Evolutionary conservation across 768 basidiomycete species (phyloP).

Genomic region (Lactarius psammicola): DNA sequence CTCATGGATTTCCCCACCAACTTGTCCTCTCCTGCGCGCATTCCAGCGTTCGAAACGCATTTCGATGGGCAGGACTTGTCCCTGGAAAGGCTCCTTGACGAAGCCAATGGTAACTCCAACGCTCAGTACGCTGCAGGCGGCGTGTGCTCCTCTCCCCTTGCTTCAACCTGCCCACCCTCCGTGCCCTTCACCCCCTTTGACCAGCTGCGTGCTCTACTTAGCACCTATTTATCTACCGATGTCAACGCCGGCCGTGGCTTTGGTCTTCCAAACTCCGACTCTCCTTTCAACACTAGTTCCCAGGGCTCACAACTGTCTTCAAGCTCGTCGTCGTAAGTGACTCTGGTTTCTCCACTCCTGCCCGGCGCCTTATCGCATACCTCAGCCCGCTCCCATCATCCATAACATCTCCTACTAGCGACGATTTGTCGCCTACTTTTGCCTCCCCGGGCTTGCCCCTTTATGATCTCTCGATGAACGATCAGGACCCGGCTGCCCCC

Average conservation of each 20-base stretch:
- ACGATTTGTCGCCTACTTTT: background rate
- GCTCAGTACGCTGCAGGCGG: slow-evolving; percentile 20
- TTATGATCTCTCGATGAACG: background rate
- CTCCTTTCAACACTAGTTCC: background rate
- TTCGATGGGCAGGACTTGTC: background rate
- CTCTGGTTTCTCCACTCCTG: background rate
- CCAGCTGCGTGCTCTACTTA: slow-evolving; percentile 5
- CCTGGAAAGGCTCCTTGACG: background rate
- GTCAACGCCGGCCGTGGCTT: background rate
- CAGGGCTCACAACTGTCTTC: slow-evolving; percentile 4
- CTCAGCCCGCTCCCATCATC: slow-evolving; percentile 11
- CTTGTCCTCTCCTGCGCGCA: slow-evolving; percentile 3
- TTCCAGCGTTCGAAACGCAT: slow-evolving; percentile 6
- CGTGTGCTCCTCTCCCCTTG: slow-evolving; percentile 2
- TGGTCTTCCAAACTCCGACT: background rate
- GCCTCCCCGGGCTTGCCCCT: slow-evolving; percentile 2
- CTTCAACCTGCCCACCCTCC: slow-evolving; percentile 1
- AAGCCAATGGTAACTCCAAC: background rate
- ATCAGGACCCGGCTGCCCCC: background rate
- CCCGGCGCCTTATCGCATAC: background rate
- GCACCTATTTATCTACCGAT: background rate
- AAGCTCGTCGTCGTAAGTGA: slow-evolving; percentile 7
- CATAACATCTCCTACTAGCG: slow-evolving; percentile 5
- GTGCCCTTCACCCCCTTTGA: background rate
- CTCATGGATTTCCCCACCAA: background rate